Conservation (phyloP, 768 basidiomycete genomes). For the Boletus tomentosulus region DNA sequence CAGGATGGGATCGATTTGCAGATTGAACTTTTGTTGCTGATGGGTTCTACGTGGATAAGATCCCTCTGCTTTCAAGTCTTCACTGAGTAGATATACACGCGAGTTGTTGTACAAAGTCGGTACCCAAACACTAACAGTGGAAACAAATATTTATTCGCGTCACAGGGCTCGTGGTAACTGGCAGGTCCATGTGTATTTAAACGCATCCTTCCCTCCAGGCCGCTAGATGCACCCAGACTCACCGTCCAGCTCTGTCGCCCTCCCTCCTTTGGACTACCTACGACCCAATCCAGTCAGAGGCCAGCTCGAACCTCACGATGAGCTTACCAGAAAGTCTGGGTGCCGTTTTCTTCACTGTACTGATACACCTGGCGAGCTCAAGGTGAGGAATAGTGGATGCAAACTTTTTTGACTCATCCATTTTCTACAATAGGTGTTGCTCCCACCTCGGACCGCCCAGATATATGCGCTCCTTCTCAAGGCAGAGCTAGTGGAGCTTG, state of each 20-base stretch:
- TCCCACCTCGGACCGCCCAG: constrained; percentile 62
- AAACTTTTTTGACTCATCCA: background rate
- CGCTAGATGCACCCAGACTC: constrained; percentile 23
- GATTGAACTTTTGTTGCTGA: too few species aligned
- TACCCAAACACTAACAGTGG: constrained; percentile 12
- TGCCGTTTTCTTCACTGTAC: constrained; percentile 75
- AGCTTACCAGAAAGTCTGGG: constrained; percentile 45
- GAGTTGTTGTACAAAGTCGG: constrained; percentile 24
- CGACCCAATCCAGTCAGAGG: constrained; percentile 67
- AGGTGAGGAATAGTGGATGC: constrained; percentile 37
- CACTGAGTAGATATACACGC: background rate
- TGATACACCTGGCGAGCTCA: constrained; percentile 72
- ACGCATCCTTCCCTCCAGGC: background rate
- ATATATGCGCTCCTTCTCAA: constrained; percentile 65
- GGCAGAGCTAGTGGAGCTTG: constrained; percentile 57
- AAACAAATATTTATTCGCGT: constrained; percentile 6
- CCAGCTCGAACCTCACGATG: constrained; percentile 66
- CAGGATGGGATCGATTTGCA: too few species aligned
- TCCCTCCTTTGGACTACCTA: constrained; percentile 48
- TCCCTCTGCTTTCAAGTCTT: background rate
- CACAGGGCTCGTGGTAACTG: constrained; percentile 12
- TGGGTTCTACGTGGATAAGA: too few species aligned
- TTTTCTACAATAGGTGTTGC: constrained; percentile 47
- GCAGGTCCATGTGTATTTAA: background rate
- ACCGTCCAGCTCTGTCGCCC: constrained; percentile 18